Conservation (phyloP, 2,329 filamentous ascomycete species). For the Saccharata proteae region DNA sequence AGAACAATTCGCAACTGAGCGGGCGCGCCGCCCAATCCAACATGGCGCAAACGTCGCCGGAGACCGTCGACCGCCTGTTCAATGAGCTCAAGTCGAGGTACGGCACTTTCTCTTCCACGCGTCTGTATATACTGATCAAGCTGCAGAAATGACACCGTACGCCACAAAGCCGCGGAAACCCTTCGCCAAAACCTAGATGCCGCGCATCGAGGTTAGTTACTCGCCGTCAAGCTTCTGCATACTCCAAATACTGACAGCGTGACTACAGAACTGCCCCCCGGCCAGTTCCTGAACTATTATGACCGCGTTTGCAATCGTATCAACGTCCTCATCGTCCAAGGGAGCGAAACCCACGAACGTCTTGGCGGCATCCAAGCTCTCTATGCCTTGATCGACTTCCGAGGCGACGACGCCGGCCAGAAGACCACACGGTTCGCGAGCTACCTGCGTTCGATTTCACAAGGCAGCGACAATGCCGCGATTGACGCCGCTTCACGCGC, state of each 20-base stretch:
- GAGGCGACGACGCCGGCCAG: conserved; percentile 81
- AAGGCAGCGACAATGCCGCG: conserved; percentile 80
- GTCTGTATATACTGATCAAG: conserved; percentile 12
- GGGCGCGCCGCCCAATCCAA: background rate
- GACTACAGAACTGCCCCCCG: conserved; percentile 57
- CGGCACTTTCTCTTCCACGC: background rate
- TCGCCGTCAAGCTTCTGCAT: conserved; percentile 8
- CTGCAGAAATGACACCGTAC: conserved; percentile 31
- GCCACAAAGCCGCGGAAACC: conserved; percentile 31
- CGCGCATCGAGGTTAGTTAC: conserved; percentile 32
- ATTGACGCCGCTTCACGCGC: conserved; percentile 86
- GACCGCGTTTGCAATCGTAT: conserved; percentile 54
- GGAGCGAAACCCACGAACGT: conserved; percentile 75
- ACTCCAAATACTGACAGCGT: background rate
- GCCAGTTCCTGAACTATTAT: conserved; percentile 64
- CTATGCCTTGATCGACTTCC: conserved; percentile 88
- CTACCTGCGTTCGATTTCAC: conserved; percentile 74
- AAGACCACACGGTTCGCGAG: conserved; percentile 93
- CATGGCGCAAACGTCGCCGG: conserved; percentile 9
- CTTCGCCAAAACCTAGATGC: conserved; percentile 32
- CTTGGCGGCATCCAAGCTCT: conserved; percentile 87
- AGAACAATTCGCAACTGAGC: conserved; percentile 5
- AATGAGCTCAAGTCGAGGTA: conserved; percentile 45
- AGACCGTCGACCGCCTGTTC: conserved; percentile 40
- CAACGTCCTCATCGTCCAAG: conserved; percentile 66